phyloP scores from a whole-genome alignment of 306 rosid species.

The Cucurbita maxima region DNA sequence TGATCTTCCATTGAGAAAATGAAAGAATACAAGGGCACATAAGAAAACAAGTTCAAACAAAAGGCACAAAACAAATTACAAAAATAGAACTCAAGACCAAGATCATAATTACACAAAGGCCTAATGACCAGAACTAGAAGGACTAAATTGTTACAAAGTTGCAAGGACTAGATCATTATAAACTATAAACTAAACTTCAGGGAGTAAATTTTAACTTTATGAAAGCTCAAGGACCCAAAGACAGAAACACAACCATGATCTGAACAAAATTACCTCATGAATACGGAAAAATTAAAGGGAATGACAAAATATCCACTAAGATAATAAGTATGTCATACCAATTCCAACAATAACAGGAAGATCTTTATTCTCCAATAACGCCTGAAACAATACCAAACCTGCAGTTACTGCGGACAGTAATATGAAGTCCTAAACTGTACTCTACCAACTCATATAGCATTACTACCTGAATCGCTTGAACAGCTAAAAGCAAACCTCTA shows the following conservation, averaged over 20 bases:
- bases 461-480: conserved; percentile 93
- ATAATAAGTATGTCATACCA: conserved; percentile 32
- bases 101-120: no score
- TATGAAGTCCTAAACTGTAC: neutral
- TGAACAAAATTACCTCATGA: neutral
- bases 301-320: neutral
- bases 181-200: no score
- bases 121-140: no score
- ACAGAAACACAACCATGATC: neutral
- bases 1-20: no score
- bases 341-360: conserved; percentile 90
- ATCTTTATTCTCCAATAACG: conserved; percentile 93
- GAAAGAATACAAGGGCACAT: no score
- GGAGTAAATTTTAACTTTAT: no score
- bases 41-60: no score
- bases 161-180: no score
- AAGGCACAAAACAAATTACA: no score
- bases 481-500: conserved; percentile 94
- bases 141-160: no score
- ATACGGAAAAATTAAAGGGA: neutral
- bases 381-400: conserved; percentile 40
- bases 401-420: conserved; percentile 1
- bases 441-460: conserved; percentile 11
- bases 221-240: no score
- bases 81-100: no score